Base-by-base conservation (phyloP, 805 yeast genomes). In the Lipomyces starkeyi region DNA sequence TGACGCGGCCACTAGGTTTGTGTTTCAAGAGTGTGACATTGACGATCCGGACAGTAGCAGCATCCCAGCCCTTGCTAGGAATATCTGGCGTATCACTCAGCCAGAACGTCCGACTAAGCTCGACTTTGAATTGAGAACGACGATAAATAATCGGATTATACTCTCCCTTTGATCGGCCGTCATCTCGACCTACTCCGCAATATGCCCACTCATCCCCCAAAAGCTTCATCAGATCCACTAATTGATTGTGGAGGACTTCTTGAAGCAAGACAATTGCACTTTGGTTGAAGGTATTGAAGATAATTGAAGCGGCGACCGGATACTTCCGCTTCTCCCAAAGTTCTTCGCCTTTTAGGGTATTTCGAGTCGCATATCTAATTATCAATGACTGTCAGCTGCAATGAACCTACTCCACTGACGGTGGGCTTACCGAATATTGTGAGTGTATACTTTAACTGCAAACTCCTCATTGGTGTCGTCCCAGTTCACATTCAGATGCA, bases 41-140 rank as follows among this genome's bases (percentile, higher is more conserved):
- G 1, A 80, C 81, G 20, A 83, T 80, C 67, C 87, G 76, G 7
- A 75, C 74, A 35, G 74, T 76, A 1, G 78, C 82, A 0, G 86
- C 86, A 71, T 84, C 87, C 84, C 86, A 83, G 5, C 85, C 86
- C 58, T 72, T 77, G 17, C 86, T 82, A 0, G 89, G 87, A n/a
- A 73, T 76, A 58, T 81, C 82, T 0, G 89, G 89, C 2, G 87
- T 85, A 20, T 80, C 79, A 69, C 87, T 82, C 14, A 86, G 76
- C 89, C 89, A 86, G 63, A 80, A 80, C 9, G 85, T 82, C 25
- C 82, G 80, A n/a, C 78, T 73, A 13, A 81, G 79, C 5, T 83
- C 63, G 49, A 84, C 70, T 49, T 77, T 73, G 78, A 85, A 82
- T 17, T 79, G 79, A 0, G 77, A 63, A 5, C 71, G 71, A 40